Percentiles rank a stretch among this genome's conserved stretches.
phyloP scores from a whole-genome alignment of 2,329 filamentous ascomycete species.

The Aspergillus calidoustus region DNA sequence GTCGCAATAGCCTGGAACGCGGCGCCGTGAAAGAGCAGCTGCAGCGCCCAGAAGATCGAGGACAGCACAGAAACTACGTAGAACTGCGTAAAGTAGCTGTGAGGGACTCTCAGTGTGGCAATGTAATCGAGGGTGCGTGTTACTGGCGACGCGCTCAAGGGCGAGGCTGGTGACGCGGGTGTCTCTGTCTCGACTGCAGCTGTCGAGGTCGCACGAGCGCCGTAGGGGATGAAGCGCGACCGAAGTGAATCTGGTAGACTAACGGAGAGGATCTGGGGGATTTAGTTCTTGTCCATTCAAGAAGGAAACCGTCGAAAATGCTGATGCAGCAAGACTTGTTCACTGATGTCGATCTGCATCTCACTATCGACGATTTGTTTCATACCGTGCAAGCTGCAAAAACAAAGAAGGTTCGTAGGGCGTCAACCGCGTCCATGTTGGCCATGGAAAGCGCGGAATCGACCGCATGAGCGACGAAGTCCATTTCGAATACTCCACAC shows the following conservation, averaged over 20 bases:
- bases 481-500: slow-evolving; percentile 16
- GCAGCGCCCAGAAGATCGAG: slow-evolving; percentile 74
- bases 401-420: slow-evolving; percentile 44
- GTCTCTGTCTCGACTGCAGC: slow-evolving; percentile 23
- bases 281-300: slow-evolving; percentile 27
- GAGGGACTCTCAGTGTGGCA: slow-evolving; percentile 70
- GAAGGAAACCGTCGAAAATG: slow-evolving; percentile 10
- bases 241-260: slow-evolving; percentile 57
- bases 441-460: slow-evolving; percentile 22
- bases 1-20: slow-evolving; percentile 57
- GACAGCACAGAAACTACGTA: slow-evolving; percentile 73
- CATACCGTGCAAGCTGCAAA: slow-evolving; percentile 45
- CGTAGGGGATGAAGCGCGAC: slow-evolving; percentile 64
- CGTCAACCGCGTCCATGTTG: slow-evolving; percentile 40
- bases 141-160: slow-evolving; percentile 20
- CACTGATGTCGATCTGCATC: slow-evolving; percentile 2
- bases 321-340: slow-evolving; percentile 7
- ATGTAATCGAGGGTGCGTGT: slow-evolving; percentile 53
- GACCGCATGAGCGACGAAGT: slow-evolving; percentile 16
- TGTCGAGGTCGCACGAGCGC: slow-evolving; percentile 53
- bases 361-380: slow-evolving; percentile 14
- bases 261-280: slow-evolving; percentile 52
- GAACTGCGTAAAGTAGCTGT: slow-evolving; percentile 88
- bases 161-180: slow-evolving; percentile 14
- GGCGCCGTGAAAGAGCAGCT: slow-evolving; percentile 62